Evolutionary conservation across 2,329 filamentous ascomycete genomes (phyloP).

Genomic region (Colletotrichum aenigma): DNA sequence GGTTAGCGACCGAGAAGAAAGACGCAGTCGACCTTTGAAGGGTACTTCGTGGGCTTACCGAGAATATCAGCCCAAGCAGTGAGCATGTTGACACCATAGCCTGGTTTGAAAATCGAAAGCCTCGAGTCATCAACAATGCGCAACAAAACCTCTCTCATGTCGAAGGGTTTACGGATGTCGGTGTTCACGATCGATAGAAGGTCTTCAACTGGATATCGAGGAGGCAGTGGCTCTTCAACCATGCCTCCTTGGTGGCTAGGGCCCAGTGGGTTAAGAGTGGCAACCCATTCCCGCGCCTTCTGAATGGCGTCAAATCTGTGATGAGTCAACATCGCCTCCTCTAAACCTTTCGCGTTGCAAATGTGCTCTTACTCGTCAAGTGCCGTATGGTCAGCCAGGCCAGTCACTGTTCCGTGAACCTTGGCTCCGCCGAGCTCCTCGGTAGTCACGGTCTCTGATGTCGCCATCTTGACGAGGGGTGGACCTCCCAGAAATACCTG

Average conservation of each 20-base stretch:
- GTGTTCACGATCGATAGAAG: not conserved
- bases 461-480: not conserved
- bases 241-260: not conserved
- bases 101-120: slow-evolving; percentile 37
- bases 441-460: not conserved
- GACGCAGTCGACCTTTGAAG: not conserved
- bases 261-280: not conserved
- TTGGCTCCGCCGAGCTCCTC: not conserved
- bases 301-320: not conserved
- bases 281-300: not conserved
- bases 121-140: slow-evolving; percentile 41
- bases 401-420: not conserved
- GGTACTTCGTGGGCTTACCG: not conserved
- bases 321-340: not conserved
- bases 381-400: not conserved
- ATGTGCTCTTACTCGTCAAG: not conserved
- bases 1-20: not conserved
- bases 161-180: slow-evolving; percentile 25
- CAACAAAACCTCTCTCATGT: slow-evolving; percentile 33
- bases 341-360: not conserved
- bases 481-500: not conserved
- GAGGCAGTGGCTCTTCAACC: not conserved
- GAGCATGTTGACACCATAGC: slow-evolving; percentile 35
- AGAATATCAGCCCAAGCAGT: not conserved
- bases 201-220: not conserved